Conservation (phyloP, 495 filamentous ascomycete species). For the Chlorociboria aeruginascens region DNA sequence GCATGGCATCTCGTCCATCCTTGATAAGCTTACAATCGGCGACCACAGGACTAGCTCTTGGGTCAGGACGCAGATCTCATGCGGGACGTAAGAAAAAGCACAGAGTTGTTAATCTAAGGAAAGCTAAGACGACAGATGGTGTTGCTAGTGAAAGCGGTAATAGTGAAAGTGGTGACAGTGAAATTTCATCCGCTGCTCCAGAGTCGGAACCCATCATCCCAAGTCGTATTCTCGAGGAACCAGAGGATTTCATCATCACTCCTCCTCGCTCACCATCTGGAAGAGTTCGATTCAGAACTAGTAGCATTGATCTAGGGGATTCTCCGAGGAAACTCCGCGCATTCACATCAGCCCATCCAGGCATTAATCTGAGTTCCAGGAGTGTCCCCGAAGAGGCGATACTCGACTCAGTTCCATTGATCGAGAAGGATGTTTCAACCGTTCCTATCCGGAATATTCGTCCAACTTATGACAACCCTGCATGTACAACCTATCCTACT, state of each 20-base stretch:
- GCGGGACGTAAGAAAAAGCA: conserved; percentile 69
- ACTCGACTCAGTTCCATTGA: background rate
- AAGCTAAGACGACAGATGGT: conserved; percentile 20
- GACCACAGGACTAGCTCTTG: conserved; percentile 50
- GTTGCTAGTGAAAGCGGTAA: conserved; percentile 29
- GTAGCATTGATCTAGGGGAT: conserved; percentile 18
- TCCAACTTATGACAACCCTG: background rate
- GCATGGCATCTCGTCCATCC: conserved; percentile 34
- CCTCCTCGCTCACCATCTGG: conserved; percentile 31
- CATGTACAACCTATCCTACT: background rate
- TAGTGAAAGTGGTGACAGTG: conserved; percentile 32
- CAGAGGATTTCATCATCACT: conserved; percentile 42
- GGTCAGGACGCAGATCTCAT: conserved; percentile 47
- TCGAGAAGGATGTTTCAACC: conserved; percentile 1
- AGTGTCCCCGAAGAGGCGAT: conserved; percentile 8
- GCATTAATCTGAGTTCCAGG: conserved; percentile 4
- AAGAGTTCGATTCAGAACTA: conserved; percentile 27
- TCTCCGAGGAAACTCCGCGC: conserved; percentile 7
- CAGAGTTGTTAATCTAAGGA: conserved; percentile 83
- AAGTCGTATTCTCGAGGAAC: conserved; percentile 28
- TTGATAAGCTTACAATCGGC: conserved; percentile 35
- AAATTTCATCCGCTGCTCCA: conserved; percentile 14
- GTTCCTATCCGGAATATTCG: background rate
- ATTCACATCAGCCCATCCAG: conserved; percentile 1
- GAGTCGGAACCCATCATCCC: conserved; percentile 32